These are phyloP conservation scores for Phanerochaete carnosa DNA, from an alignment of 768 basidiomycete species.

Conservation along the genomic window DNA sequence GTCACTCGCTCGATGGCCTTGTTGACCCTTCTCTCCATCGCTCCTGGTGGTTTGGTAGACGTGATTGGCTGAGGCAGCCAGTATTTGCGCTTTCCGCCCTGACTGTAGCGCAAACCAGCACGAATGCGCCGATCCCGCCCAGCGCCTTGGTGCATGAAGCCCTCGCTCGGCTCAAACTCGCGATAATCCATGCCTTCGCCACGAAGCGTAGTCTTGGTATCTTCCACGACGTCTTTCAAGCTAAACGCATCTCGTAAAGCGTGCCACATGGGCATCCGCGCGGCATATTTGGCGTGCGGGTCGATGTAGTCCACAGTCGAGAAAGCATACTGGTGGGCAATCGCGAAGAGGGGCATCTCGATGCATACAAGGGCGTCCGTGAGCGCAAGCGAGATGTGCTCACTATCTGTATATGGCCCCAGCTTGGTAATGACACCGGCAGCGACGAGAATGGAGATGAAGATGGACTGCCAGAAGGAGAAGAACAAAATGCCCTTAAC, in stretches of 20 bases:
- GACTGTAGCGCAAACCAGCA: slow-evolving; percentile 88
- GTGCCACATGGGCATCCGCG: slow-evolving; percentile 85
- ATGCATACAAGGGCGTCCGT: slow-evolving; percentile 91
- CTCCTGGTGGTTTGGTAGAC: slow-evolving; percentile 35
- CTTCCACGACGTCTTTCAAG: slow-evolving; percentile 80
- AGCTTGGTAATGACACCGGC: slow-evolving; percentile 70
- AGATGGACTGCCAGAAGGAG: slow-evolving; percentile 95
- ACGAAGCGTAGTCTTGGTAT: slow-evolving; percentile 74
- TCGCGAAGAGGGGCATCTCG: slow-evolving; percentile 97
- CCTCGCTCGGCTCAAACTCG: slow-evolving; percentile 94
- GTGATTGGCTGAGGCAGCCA: slow-evolving; percentile 79
- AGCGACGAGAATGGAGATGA: slow-evolving; percentile 85
- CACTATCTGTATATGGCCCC: slow-evolving; percentile 83
- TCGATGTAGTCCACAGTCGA: slow-evolving; percentile 86
- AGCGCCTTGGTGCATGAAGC: slow-evolving; percentile 84
- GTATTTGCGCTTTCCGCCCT: slow-evolving; percentile 91
- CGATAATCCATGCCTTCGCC: slow-evolving; percentile 95
- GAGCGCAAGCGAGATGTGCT: slow-evolving; percentile 87
- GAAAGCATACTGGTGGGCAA: slow-evolving; percentile 95
- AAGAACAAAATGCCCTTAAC: slow-evolving; percentile 99
- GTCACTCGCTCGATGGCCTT: slow-evolving; percentile 38
- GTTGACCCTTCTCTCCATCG: slow-evolving; percentile 40
- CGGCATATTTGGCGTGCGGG: slow-evolving; percentile 57
- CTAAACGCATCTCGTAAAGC: slow-evolving; percentile 90
- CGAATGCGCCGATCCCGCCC: slow-evolving; percentile 84